Base-by-base conservation (phyloP, 1,139 yeast genomes). In the Suhomyces bolitotheri region DNA sequence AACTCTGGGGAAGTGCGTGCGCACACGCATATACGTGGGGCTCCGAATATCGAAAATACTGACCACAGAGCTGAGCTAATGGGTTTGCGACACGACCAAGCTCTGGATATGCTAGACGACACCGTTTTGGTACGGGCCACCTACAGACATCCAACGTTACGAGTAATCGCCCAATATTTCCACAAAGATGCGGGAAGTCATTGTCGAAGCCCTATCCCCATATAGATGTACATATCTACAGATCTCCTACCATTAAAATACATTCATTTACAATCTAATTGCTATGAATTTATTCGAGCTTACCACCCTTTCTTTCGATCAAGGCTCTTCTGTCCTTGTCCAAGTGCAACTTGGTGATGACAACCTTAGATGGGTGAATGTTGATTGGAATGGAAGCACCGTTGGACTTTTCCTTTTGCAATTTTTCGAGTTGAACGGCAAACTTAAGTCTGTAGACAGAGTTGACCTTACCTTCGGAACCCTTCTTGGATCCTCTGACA, bases 281-380 rank as follows among this genome's bases (percentile, higher is more conserved):
- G 32, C 40, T 41, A 47, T 43, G 48, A 47, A 45, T 45, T 55
- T 56, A 56, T 53, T 56, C 60, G 48, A 49, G 47, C 56, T 56
- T 55, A 71, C 95, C 95, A 68, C 95, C 94, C 80, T 85, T 86
- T 80, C 92, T 83, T 65, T 80, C 81, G 66, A 92, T 88, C 77
- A 92, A 83, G 71, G 87, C 95, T 82, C 90, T 89, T 83, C 98
- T 87, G 84, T 92, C 96, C 78, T 87, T 87, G 83, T 92, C 97
- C 73, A 92, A 83, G 81, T 88, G 87, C 73, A 94, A 81, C 79
- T 89, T 88, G 78, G 97, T 92, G 74, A 94, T 87, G 75, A 92
- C 97, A 67, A 94, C 95, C 81, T 94, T 94, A 53, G 97, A 90
- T 71, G 99, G 96, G 80, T 89, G 96, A 61, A 94, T 79, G 85